A percentile compares a stretch with the other conserved stretches of the same genome.
phyloP scores from a whole-genome alignment of 2,329 filamentous ascomycete species.

The Botryotinia convoluta region DNA sequence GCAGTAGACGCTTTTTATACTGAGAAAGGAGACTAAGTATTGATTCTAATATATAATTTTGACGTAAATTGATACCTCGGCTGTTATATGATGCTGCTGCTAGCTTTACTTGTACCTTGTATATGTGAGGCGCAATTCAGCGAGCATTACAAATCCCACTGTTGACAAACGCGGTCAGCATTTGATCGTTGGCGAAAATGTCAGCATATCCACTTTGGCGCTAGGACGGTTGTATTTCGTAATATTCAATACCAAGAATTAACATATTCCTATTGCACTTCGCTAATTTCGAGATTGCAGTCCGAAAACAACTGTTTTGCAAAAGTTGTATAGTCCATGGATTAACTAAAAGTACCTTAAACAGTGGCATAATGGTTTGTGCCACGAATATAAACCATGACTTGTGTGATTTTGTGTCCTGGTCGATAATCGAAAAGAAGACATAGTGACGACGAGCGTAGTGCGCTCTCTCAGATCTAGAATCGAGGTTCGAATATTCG shows the following conservation, averaged over 20 bases:
- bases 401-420: rapidly evolving
- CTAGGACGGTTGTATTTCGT: no score
- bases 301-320: background rate
- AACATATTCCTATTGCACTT: background rate
- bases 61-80: background rate
- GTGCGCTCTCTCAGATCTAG: background rate
- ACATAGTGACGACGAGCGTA: background rate
- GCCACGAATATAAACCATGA: background rate
- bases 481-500: background rate
- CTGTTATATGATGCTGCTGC: background rate
- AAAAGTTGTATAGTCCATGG: background rate
- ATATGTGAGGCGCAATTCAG: background rate
- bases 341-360: background rate
- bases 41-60: background rate
- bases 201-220: background rate
- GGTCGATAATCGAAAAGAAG: background rate
- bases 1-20: background rate
- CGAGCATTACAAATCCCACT: background rate
- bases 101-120: background rate
- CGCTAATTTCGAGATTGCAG: background rate
- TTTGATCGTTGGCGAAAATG: background rate
- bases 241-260: background rate
- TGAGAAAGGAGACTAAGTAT: background rate
- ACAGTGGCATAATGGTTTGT: background rate
- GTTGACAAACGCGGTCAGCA: background rate